These are phyloP conservation scores for Aspergillus hiratsukae DNA, from an alignment of 2,329 filamentous ascomycete genomes.

Conservation along the genomic window DNA sequence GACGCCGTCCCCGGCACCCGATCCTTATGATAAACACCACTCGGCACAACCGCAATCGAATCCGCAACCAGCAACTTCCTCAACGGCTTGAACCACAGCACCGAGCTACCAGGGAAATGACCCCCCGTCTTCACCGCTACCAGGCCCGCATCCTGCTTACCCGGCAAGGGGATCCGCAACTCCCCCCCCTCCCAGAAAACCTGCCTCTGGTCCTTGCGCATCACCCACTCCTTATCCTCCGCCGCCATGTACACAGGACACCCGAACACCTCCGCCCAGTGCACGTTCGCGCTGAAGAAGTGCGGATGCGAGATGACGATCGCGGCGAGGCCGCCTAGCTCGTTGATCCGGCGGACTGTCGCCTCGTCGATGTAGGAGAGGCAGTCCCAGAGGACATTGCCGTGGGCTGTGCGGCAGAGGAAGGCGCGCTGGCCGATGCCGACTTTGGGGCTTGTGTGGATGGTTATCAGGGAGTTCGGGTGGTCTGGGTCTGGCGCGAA, in stretches of 20 bases:
- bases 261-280: slow-evolving; percentile 65
- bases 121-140: slow-evolving; percentile 68
- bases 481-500: slow-evolving; percentile 15
- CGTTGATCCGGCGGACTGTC: slow-evolving; percentile 55
- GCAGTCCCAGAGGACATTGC: slow-evolving; percentile 78
- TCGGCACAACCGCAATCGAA: slow-evolving; percentile 67
- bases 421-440: slow-evolving; percentile 73
- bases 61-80: slow-evolving; percentile 71
- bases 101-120: slow-evolving; percentile 72
- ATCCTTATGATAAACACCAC: slow-evolving; percentile 24
- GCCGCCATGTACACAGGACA: slow-evolving; percentile 66
- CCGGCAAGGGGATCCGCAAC: slow-evolving; percentile 31
- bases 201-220: slow-evolving; percentile 33
- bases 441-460: slow-evolving; percentile 49
- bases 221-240: slow-evolving; percentile 65
- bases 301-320: slow-evolving; percentile 79
- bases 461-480: slow-evolving; percentile 17
- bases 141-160: slow-evolving; percentile 29
- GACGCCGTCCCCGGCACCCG: slow-evolving; percentile 44
- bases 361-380: slow-evolving; percentile 64
- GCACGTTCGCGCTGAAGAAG: slow-evolving; percentile 71
- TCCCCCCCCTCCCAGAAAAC: slow-evolving; percentile 31
- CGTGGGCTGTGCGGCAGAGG: slow-evolving; percentile 59
- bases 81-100: slow-evolving; percentile 57
- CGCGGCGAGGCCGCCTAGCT: slow-evolving; percentile 61